These are phyloP conservation scores for Dendrothele bispora DNA, from an alignment of 768 basidiomycete genomes.

Conservation along the genomic window DNA sequence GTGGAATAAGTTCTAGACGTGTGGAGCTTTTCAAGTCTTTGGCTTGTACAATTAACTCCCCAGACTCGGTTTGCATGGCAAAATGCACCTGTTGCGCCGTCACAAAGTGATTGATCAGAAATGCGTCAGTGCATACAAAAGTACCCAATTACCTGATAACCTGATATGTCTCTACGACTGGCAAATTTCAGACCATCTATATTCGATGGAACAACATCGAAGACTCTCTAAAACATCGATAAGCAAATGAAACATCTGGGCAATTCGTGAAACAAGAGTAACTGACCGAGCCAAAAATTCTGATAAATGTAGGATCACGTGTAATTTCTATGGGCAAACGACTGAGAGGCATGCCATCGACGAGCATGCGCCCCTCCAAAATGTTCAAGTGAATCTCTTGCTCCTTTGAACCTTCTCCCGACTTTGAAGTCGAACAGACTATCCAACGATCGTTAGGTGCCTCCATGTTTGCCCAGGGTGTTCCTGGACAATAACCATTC, in stretches of 20 bases:
- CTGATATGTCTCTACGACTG: slow-evolving; percentile 18
- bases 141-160: slow-evolving; percentile 34
- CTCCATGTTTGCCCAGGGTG: slow-evolving; percentile 19
- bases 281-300: slow-evolving; percentile 36
- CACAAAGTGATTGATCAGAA: slow-evolving; percentile 8
- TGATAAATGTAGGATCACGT: slow-evolving; percentile 29
- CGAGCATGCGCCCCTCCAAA: slow-evolving; percentile 37
- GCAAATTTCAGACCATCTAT: slow-evolving; percentile 27
- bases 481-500: slow-evolving; percentile 13
- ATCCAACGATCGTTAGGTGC: slow-evolving; percentile 31
- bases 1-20: slow-evolving; percentile 42
- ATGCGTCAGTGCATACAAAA: not conserved
- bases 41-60: slow-evolving; percentile 21
- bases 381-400: slow-evolving; percentile 46
- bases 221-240: slow-evolving; percentile 26
- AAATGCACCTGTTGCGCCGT: slow-evolving; percentile 34
- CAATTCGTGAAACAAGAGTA: no score
- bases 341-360: slow-evolving; percentile 40
- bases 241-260: no score
- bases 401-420: no score
- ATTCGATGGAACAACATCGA: slow-evolving; percentile 33
- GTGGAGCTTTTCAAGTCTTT: no score
- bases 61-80: slow-evolving; percentile 10
- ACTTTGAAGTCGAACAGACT: slow-evolving; percentile 16
- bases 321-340: slow-evolving; percentile 34